Conservation (phyloP, 805 yeast species). For the Starmerella kuoi region DNA sequence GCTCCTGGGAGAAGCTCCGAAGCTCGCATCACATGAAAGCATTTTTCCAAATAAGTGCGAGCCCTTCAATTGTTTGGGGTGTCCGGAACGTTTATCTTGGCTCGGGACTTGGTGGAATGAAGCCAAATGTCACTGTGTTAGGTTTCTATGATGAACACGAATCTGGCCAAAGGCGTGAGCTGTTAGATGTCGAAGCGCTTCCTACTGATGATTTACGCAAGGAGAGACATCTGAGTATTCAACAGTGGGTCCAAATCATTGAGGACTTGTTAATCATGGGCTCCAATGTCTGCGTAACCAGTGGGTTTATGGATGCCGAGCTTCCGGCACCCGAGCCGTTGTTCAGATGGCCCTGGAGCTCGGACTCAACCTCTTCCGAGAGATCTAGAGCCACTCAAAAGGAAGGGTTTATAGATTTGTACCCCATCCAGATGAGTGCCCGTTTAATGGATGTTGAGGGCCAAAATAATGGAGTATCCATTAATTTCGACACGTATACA, state of each 20-base stretch:
- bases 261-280: conserved; percentile 84
- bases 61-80: conserved; percentile 87
- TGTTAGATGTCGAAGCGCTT: conserved; percentile 34
- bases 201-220: conserved; percentile 73
- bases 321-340: conserved; percentile 39
- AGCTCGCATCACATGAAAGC: conserved; percentile 75
- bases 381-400: conserved; percentile 19
- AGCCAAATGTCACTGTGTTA: conserved; percentile 83
- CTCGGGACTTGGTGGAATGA: conserved; percentile 97
- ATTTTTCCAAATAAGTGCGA: conserved; percentile 82
- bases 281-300: conserved; percentile 87
- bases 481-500: conserved; percentile 92
- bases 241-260: conserved; percentile 82
- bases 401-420: conserved; percentile 56
- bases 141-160: conserved; percentile 64
- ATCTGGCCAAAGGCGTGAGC: conserved; percentile 20
- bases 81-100: conserved; percentile 84
- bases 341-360: conserved; percentile 22
- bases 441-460: conserved; percentile 56
- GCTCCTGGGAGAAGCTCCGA: conserved; percentile 74
- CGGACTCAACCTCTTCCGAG: conserved; percentile 26
- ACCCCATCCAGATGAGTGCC: conserved; percentile 95
- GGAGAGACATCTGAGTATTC: conserved; percentile 55
- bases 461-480: conserved; percentile 54
- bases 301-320: conserved; percentile 58